A percentile compares a stretch with the other conserved stretches of the same genome.
These are phyloP conservation scores for Mucor irregularis DNA, from an alignment of 371 early-diverging fungal species.

Conservation along the genomic window DNA sequence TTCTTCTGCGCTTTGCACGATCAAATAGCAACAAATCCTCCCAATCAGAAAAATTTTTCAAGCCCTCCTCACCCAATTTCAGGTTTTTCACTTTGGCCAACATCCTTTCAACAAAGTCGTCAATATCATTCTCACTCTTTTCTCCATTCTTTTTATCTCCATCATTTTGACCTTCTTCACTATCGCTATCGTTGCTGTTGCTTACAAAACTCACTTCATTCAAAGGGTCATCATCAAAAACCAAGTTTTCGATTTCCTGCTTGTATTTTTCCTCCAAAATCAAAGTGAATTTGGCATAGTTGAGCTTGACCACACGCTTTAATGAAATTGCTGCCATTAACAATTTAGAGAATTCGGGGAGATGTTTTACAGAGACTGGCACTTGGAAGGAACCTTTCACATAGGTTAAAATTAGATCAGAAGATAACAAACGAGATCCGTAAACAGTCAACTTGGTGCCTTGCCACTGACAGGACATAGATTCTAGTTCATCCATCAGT, in stretches of 20 bases:
- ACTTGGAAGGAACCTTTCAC: not conserved
- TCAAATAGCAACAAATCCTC: no score
- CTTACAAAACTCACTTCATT: no score
- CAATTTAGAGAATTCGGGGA: slow-evolving; percentile 3
- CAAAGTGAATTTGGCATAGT: slow-evolving; percentile 13
- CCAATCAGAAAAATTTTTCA: no score
- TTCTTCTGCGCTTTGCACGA: no score
- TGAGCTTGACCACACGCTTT: slow-evolving; percentile 3
- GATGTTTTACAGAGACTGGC: slow-evolving; percentile 4
- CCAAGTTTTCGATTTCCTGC: not conserved
- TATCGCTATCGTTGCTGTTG: no score
- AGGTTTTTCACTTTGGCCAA: no score
- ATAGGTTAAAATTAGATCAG: slow-evolving; percentile 4
- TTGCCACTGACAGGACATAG: slow-evolving; percentile 16
- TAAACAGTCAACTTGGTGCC: slow-evolving; percentile 14
- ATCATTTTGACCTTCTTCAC: no score
- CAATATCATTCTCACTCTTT: no score
- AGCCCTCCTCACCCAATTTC: no score
- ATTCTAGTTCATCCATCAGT: slow-evolving; percentile 8
- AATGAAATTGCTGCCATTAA: slow-evolving; percentile 1
- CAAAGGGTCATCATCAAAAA: slow-evolving; percentile 7
- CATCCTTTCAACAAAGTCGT: no score
- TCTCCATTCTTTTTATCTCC: no score
- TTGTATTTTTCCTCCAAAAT: slow-evolving; percentile 11
- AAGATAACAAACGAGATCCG: slow-evolving; percentile 9